These are phyloP conservation scores for Spongospora subterranea DNA, from an alignment of 208 protist species.

Conservation along the genomic window DNA sequence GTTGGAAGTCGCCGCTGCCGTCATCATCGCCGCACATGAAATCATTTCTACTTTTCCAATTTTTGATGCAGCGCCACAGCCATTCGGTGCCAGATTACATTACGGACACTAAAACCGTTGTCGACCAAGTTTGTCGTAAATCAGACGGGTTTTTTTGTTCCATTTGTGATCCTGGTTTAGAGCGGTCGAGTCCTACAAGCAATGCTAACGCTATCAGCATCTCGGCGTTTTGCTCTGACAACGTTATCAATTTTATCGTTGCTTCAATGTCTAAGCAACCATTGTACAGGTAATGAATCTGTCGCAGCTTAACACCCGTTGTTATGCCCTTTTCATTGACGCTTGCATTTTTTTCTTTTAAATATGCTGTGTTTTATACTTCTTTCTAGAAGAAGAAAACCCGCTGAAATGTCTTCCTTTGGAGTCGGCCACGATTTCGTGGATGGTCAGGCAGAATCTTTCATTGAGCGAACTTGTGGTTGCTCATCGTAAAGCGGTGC, in stretches of 20 bases:
- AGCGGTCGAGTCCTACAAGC: background rate
- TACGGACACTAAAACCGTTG: slow-evolving; percentile 94
- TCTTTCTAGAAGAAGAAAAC: too few species aligned
- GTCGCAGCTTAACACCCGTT: too few species aligned
- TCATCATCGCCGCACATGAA: slow-evolving; percentile 90
- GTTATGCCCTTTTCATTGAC: too few species aligned
- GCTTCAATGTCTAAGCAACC: background rate
- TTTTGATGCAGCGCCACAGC: slow-evolving; percentile 86
- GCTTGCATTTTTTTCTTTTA: too few species aligned
- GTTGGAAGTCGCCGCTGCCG: slow-evolving; percentile 69
- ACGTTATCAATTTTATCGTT: background rate
- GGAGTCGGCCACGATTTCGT: too few species aligned
- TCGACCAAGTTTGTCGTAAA: slow-evolving; percentile 96
- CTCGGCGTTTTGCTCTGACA: background rate
- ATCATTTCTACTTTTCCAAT: slow-evolving; percentile 94
- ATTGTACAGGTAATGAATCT: slow-evolving; percentile 6
- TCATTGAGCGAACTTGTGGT: too few species aligned
- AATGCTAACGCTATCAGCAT: background rate
- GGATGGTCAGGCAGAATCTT: too few species aligned
- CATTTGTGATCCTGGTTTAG: background rate
- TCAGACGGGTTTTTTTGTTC: background rate
- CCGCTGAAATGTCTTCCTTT: too few species aligned
- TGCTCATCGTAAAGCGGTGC: too few species aligned
- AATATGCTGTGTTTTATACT: too few species aligned
- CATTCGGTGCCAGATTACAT: slow-evolving; percentile 97